Percentiles rank a stretch among this genome's conserved stretches.
These are phyloP conservation scores for Plasmodium gallinaceum DNA, from an alignment of 169 alveolate species.

Conservation along the genomic window DNA sequence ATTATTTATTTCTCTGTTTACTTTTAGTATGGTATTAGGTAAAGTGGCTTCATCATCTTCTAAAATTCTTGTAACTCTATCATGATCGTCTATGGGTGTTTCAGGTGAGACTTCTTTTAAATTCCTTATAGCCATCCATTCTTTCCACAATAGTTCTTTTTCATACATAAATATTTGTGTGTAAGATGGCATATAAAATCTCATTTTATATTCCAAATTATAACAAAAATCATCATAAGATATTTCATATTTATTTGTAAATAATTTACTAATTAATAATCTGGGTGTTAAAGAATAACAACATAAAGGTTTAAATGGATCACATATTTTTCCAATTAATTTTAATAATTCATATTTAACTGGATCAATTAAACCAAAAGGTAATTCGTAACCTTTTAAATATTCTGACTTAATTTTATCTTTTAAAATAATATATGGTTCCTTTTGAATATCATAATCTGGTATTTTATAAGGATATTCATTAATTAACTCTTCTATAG, in stretches of 20 bases:
- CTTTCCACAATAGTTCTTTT: conserved; percentile 76
- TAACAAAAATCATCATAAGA: conserved; percentile 83
- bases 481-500: conserved; percentile 47
- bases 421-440: conserved; percentile 47
- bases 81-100: conserved; percentile 23
- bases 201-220: conserved; percentile 80
- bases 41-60: conserved; percentile 81
- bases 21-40: conserved; percentile 78
- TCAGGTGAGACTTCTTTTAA: conserved; percentile 59
- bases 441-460: not conserved
- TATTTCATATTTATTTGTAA: conserved; percentile 70
- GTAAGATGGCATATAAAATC: conserved; percentile 84
- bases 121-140: conserved; percentile 28
- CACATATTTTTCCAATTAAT: conserved; percentile 85
- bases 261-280: conserved; percentile 78
- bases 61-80: conserved; percentile 38
- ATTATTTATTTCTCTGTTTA: conserved; percentile 82
- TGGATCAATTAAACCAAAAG: conserved; percentile 81
- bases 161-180: conserved; percentile 82
- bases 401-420: conserved; percentile 78
- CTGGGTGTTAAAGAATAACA: conserved; percentile 83
- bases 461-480: conserved; percentile 68
- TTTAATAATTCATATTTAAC: conserved; percentile 81
- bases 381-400: conserved; percentile 83
- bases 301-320: conserved; percentile 82